Conservation (phyloP, 208 protist species). For the Crithidia acanthocephali region DNA sequence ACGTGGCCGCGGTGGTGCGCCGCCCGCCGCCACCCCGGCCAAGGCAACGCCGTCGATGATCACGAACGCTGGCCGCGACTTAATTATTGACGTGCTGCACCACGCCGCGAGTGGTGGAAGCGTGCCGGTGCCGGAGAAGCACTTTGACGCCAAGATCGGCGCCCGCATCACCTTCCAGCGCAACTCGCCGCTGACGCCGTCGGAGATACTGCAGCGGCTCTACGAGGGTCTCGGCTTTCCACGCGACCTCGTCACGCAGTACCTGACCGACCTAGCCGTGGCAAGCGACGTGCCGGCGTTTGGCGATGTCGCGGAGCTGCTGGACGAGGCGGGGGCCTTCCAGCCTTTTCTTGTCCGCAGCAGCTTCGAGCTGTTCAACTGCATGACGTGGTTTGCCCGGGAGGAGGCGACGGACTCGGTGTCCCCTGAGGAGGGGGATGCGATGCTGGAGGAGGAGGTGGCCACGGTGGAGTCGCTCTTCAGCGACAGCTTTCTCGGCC, state of each 20-base stretch:
- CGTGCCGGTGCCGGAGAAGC: constrained; percentile 83
- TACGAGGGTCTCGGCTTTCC: constrained; percentile 91
- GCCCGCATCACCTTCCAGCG: constrained; percentile 78
- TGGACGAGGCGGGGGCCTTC: constrained; percentile 54
- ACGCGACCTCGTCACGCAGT: constrained; percentile 78
- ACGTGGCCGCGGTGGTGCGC: constrained; percentile 32
- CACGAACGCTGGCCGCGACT: constrained; percentile 65
- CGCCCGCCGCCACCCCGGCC: constrained; percentile 18
- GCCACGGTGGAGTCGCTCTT: constrained; percentile 65
- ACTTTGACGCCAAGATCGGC: constrained; percentile 75
- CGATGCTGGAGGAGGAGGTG: constrained; percentile 73
- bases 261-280: constrained; percentile 71
- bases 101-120: constrained; percentile 84
- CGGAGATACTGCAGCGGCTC: constrained; percentile 72
- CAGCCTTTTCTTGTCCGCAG: constrained; percentile 83
- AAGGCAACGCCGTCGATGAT: constrained; percentile 71
- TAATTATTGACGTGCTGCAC: constrained; percentile 91
- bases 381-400: constrained; percentile 75
- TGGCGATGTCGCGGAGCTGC: constrained; percentile 60
- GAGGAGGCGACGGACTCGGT: constrained; percentile 43
- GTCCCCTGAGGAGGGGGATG: constrained; percentile 55
- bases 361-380: constrained; percentile 88
- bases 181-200: constrained; percentile 73
- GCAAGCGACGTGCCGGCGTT: constrained; percentile 60
- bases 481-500: constrained; percentile 67